A percentile compares a stretch with the other conserved stretches of the same genome.
Evolutionary conservation across 306 rosid species (phyloP).

Genomic region (Sindora glabra): DNA sequence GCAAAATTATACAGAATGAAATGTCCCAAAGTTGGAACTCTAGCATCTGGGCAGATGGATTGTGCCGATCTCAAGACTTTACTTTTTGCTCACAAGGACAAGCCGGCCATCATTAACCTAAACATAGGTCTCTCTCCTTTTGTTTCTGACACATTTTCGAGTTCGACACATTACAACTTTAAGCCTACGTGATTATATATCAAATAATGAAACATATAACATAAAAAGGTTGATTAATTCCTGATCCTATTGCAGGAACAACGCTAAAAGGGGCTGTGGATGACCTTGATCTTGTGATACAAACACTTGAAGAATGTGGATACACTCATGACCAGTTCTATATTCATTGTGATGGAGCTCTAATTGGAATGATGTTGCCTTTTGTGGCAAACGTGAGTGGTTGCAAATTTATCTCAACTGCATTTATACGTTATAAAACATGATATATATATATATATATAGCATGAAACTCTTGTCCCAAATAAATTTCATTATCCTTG

Average conservation of each 20-base stretch:
- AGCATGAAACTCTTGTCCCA: constrained; percentile 50
- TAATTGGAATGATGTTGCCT: constrained; percentile 64
- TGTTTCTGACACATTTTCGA: too few relatives aligned
- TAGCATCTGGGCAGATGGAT: background rate
- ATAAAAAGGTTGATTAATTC: background rate
- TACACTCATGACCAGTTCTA: constrained; percentile 42
- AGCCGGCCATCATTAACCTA: too few relatives aligned
- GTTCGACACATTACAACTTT: too few relatives aligned
- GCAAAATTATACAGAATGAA: background rate
- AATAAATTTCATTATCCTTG: too few relatives aligned
- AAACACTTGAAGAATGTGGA: constrained; percentile 43
- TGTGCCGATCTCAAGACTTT: background rate
- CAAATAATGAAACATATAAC: background rate
- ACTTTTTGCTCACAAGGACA: background rate
- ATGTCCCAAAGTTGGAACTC: background rate
- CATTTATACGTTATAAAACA: background rate
- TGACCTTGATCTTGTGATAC: too few relatives aligned
- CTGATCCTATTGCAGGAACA: constrained; percentile 33
- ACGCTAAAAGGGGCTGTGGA: constrained; percentile 63
- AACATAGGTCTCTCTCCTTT: background rate
- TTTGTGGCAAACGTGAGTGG: constrained; percentile 46
- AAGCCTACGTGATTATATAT: background rate
- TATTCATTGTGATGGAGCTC: constrained; percentile 58
- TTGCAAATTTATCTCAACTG: constrained; percentile 43
- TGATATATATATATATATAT: background rate